phyloP scores from a whole-genome alignment of 805 yeast species.

The Candida germanica region DNA sequence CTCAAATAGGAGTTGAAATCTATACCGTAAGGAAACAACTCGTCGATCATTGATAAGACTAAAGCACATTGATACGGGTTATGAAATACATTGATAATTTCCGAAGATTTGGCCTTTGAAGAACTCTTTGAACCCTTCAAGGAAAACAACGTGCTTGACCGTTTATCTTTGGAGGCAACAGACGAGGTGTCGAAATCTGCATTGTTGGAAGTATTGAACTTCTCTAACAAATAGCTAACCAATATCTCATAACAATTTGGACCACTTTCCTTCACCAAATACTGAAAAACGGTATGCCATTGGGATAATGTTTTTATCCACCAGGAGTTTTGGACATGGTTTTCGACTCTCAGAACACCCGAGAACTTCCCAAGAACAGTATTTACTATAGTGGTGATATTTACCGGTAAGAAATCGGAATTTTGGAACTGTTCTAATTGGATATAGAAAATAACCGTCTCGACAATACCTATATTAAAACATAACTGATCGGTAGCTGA shows the following conservation, averaged over 20 bases:
- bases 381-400: constrained; percentile 27
- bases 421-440: constrained; percentile 41
- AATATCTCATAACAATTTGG: constrained; percentile 36
- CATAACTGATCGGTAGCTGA: constrained; percentile 18
- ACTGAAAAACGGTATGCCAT: constrained; percentile 27
- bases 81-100: constrained; percentile 22
- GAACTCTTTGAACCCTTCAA: constrained; percentile 12
- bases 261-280: constrained; percentile 35
- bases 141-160: constrained; percentile 6
- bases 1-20: constrained; percentile 24
- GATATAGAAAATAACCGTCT: constrained; percentile 32
- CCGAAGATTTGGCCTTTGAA: constrained; percentile 17
- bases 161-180: constrained; percentile 7
- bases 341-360: constrained; percentile 14
- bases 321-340: constrained; percentile 29
- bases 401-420: constrained; percentile 31
- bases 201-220: constrained; percentile 17
- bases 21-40: constrained; percentile 34
- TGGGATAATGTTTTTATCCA: constrained; percentile 32
- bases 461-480: constrained; percentile 30
- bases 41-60: constrained; percentile 27
- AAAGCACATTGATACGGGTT: constrained; percentile 35
- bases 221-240: constrained; percentile 26
- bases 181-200: background rate
- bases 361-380: constrained; percentile 28